Evolutionary conservation across 2,329 filamentous ascomycete species (phyloP), one percentile per base, ranked within the genome.

Genomic region (Ophiostoma angusticollis): DNA sequence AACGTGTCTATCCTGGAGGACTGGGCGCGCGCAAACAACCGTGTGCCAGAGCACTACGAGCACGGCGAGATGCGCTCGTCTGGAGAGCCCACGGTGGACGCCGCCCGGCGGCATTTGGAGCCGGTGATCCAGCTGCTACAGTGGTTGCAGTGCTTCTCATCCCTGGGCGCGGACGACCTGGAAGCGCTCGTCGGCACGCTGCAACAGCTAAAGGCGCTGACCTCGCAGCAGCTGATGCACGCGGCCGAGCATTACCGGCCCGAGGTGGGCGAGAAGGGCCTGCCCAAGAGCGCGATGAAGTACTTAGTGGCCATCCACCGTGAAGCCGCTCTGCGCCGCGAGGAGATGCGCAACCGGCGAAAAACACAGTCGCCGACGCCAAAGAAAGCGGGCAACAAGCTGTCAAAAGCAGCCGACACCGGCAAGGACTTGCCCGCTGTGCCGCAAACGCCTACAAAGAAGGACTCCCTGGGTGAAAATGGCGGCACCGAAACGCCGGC

Each of bases 141-240:
- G 59, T 98, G 91, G 91, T 67, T 98, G 25, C 91, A 98, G 57
- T 95, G 87, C 58, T 96, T 96, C 59, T 96, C 91, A 1, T 94
- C 86, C 1, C 70, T 96, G 4, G 85, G 78, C 5, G 62, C 66
- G 9, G 86, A 96, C 53, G 87, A 96, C 53, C 65, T 91, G 27
- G 86, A 94, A 53, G 84, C 85, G 3, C 70, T 98, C 13, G 78
- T 93, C 22, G 84, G 78, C 13, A 98, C 91, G 1, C 63, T 96
- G 17, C 80, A 94, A 53, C 91, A 96, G 57, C 68, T 98, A 29
- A 86, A 85, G 47, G 72, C 80, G 29, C 66, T 98, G 34, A 86
- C 78, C 19, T 82, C 86, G 0, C 83, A 86, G 53, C 91, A 98
- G 56, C 70, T 98, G 30, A 77, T 96, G 28, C 91, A 95, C 55